Evolutionary conservation across 2,329 filamentous ascomycete genomes (phyloP).

Genomic region (Thielaviopsis punctulata): DNA sequence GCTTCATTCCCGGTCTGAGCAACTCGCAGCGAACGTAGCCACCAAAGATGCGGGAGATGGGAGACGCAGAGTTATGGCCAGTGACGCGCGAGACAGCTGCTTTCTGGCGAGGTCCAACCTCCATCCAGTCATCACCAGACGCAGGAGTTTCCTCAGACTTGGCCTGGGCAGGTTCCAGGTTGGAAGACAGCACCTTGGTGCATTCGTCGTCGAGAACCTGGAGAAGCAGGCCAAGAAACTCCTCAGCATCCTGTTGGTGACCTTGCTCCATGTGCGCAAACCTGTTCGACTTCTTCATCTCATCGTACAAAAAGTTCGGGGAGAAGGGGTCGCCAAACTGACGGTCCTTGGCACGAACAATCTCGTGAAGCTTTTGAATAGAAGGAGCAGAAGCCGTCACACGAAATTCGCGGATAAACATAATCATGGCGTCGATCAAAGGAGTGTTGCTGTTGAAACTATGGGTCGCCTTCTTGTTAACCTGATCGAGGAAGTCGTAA

Average conservation of each 20-base stretch:
- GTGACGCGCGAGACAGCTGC: constrained; percentile 73
- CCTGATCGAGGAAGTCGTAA: constrained; percentile 79
- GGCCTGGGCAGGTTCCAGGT: constrained; percentile 20
- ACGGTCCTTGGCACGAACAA: constrained; percentile 66
- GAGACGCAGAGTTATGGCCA: constrained; percentile 57
- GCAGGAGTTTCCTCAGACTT: constrained; percentile 18
- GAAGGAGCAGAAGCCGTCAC: constrained; percentile 65
- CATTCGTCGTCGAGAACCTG: constrained; percentile 92
- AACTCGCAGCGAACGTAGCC: constrained; percentile 82
- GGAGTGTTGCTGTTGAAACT: constrained; percentile 94
- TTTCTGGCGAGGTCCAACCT: constrained; percentile 86
- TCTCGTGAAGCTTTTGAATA: constrained; percentile 53
- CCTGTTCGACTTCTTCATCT: constrained; percentile 68
- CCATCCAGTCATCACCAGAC: constrained; percentile 60
- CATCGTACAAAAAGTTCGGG: constrained; percentile 89
- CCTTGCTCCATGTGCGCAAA: constrained; percentile 66
- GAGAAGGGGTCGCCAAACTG: constrained; percentile 82
- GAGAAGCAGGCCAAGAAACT: constrained; percentile 84
- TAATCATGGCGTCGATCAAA: constrained; percentile 87
- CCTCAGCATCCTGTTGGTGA: constrained; percentile 94
- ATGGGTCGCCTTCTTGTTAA: constrained; percentile 66
- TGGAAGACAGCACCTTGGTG: constrained; percentile 50
- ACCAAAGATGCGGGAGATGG: constrained; percentile 86
- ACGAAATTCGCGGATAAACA: constrained; percentile 88
- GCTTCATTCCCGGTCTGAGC: constrained; percentile 68